Base-by-base conservation (phyloP, 129 eudicot species). In the Gnaphalium uliginosum region DNA sequence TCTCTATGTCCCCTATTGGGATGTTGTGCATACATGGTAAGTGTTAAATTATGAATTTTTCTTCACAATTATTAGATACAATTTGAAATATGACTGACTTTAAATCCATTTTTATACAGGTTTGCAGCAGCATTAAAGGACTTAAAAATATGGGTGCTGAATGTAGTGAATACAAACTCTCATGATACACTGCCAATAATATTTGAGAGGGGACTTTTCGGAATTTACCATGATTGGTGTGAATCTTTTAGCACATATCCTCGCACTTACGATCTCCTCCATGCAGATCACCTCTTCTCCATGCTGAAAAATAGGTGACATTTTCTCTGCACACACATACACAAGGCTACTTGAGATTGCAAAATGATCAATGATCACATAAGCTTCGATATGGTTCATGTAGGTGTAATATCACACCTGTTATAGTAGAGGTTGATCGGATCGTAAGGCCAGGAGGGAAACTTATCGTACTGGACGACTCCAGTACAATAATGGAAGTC, bases 161-260 rank as follows among this genome's bases (percentile, higher is more conserved):
- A 90, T 74, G 96, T 93, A 9, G 96, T 93, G 73, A 90, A 85
- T 63, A 79, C 84, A 56, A 80, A 90, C 75, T 77, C 95, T 39
- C 96, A 96, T 22, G 97, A 93, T 77, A 93, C 98, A 58, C 92
- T 93, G 75, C 91, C 97, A 26, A 87, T 90, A 51, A 90, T 93
- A 70, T 93, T 72, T 56, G 97, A 93, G 58, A 69, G 98, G 83
- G 97, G 97, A 30, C 93, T 90, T 68, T 83, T 90, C 18, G 97
- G 98, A 69, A 88, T 93, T 71, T 94, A 94, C 77, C 98, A 90
- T 50, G 98, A 93, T 50, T 93, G 96, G 98, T 88, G 98, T 71
- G 96, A 92, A 87, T 87, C 94, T 43, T 93, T 93, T 85, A 93
- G 96, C 84, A 85, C 97, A 23, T 90, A 94, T 69, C 98, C 98